Base-by-base conservation (phyloP, 495 filamentous ascomycete species). In the Tuber indicum region DNA sequence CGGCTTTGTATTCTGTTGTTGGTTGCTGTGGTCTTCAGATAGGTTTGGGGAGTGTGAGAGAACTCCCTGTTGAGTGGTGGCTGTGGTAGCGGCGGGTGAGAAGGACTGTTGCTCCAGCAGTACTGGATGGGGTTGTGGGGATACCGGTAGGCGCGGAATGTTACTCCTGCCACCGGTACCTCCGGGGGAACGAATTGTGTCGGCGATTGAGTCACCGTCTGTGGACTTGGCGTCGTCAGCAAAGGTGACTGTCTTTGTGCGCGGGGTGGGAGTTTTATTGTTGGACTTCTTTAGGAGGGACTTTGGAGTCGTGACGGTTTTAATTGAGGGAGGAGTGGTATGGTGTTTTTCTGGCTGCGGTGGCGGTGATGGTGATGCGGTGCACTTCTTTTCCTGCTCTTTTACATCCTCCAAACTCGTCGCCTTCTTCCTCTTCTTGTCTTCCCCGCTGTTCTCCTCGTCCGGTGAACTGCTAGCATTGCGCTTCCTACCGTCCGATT, bases 171-270 rank as follows among this genome's bases (percentile, higher is more conserved):
- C 58, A 16, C 58, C 58, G 26, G 16, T 66, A 66, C 26, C 58
- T 17, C 26, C 58, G 58, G 26, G 58, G 58, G 14, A 36, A 66
- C 26, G 58, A 23, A 66, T 16, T 2, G 58, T 66, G 58, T 77
- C 80, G 58, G 82, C 80, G 6, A 79, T 75, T n/a, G 71, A 73
- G 74, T 80, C 72, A 12, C 78, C 77, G 58, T 77, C 79, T 10
- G 74, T 77, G 23, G 72, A 75, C 66, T 83, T 83, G 6, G 77
- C 78, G 70, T 83, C 81, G 16, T 81, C 43, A 32, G 77, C 76
- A 74, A 83, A 83, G n/a, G 75, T 78, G 19, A 83, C 81, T 12
- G 81, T 82, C 71, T 83, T 83, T 17, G 58, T 66, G 26, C n/a
- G 58, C 81, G 72, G 41, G 78, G 69, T 32, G 44, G 9, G 9